phyloP scores from a whole-genome alignment of 306 rosid species.

The Glycyrrhiza uralensis region DNA sequence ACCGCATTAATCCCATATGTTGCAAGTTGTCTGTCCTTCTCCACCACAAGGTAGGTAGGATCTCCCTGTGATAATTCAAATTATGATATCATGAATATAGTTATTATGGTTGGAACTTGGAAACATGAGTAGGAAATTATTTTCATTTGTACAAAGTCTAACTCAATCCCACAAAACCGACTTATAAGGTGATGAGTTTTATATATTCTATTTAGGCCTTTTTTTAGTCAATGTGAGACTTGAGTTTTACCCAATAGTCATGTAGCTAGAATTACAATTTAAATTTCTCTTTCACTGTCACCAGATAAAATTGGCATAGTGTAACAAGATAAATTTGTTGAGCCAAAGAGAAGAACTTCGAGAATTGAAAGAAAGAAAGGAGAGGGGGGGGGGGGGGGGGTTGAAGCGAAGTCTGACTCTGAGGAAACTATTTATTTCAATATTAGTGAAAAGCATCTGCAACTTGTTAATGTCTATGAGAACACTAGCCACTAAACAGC shows the following conservation, averaged over 20 bases:
- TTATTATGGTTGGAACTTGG: not conserved
- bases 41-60: constrained; percentile 96
- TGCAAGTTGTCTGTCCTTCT: constrained; percentile 78
- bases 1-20: constrained; percentile 91
- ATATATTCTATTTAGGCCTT: no score
- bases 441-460: not conserved
- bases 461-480: not conserved
- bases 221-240: no score
- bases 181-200: no score
- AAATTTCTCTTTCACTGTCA: not conserved
- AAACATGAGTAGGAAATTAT: not conserved
- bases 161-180: no score
- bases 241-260: no score
- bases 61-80: constrained; percentile 66
- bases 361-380: not conserved
- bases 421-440: not conserved
- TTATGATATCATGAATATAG: not conserved
- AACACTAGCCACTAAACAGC: not conserved
- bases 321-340: not conserved
- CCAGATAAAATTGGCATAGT: not conserved
- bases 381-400: not conserved
- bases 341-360: not conserved
- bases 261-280: not conserved
- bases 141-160: not conserved
- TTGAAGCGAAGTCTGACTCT: not conserved